phyloP scores from a whole-genome alignment of 345 rosid species.

The Fremontodendron californicum region DNA sequence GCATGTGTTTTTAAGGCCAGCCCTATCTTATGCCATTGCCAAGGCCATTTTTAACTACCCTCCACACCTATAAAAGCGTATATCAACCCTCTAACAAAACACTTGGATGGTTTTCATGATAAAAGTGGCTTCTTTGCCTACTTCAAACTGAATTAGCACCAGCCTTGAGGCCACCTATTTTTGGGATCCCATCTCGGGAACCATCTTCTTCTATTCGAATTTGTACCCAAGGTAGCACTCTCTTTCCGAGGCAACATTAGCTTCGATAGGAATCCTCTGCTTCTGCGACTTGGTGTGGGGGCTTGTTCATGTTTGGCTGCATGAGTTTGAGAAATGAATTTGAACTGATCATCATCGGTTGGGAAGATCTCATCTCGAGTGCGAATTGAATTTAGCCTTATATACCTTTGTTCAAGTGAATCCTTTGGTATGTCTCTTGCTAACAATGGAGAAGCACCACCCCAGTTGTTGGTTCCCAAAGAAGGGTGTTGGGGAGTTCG shows the following conservation, averaged over 20 bases:
- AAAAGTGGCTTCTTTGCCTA: not conserved
- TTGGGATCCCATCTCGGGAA: slow-evolving; percentile 44
- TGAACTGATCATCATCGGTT: not conserved
- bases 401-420: slow-evolving; percentile 50
- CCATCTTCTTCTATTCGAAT: slow-evolving; percentile 34
- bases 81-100: not conserved
- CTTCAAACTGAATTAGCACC: slow-evolving; percentile 29
- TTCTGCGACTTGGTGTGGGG: slow-evolving; percentile 15
- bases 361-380: slow-evolving; percentile 39
- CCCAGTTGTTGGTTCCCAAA: slow-evolving; percentile 53
- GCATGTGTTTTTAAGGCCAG: not conserved
- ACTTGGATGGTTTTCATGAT: no score
- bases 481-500: slow-evolving; percentile 61
- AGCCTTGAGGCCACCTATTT: slow-evolving; percentile 61
- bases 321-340: not conserved
- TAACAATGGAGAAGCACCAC: slow-evolving; percentile 55
- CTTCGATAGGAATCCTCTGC: slow-evolving; percentile 25
- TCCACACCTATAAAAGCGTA: not conserved
- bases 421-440: slow-evolving; percentile 50
- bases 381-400: slow-evolving; percentile 29
- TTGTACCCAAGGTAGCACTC: slow-evolving; percentile 18
- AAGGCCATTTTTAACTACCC: not conserved
- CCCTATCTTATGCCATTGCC: not conserved
- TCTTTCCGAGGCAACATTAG: slow-evolving; percentile 15
- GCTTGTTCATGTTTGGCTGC: slow-evolving; percentile 9